Evolutionary conservation across 1,139 yeast genomes (phyloP).

Genomic region (Saccharomyces hybrid): DNA sequence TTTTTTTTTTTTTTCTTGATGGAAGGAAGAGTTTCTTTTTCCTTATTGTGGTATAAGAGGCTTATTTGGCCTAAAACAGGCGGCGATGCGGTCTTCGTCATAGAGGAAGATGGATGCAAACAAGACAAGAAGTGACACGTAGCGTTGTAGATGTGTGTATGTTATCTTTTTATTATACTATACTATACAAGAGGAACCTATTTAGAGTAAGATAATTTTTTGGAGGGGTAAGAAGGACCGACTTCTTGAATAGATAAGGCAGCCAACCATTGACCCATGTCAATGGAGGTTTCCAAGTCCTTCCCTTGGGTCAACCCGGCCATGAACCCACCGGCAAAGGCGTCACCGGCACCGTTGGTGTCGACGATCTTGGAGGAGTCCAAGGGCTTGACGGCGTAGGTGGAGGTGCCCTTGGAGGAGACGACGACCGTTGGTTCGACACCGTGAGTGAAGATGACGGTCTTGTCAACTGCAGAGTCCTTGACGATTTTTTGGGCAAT

Average conservation of each 20-base stretch:
- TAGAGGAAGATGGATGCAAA: too few species aligned
- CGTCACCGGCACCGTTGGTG: conserved; percentile 99
- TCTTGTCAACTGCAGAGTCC: conserved; percentile 57
- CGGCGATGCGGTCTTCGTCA: not conserved
- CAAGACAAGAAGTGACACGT: not conserved
- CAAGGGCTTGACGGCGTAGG: conserved; percentile 65
- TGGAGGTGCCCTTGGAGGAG: conserved; percentile 40
- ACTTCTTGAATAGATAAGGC: conserved; percentile 82
- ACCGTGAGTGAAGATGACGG: conserved; percentile 90
- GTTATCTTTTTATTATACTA: too few species aligned
- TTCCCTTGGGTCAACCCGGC: conserved; percentile 81
- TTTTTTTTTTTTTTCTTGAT: not conserved
- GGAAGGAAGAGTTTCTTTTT: not conserved
- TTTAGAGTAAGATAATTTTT: conserved; percentile 35
- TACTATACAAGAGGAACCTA: not conserved
- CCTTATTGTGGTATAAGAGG: not conserved
- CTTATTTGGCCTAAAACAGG: not conserved
- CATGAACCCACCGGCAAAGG: conserved; percentile 95
- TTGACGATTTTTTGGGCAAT: conserved; percentile 77
- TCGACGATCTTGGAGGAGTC: conserved; percentile 64
- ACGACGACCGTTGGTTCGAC: conserved; percentile 79
- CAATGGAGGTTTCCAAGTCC: conserved; percentile 53
- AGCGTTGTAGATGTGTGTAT: not conserved
- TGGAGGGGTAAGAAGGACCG: conserved; percentile 91
- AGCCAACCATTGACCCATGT: conserved; percentile 97